Conservation (phyloP, 1,284 basidiomycete genomes). For the Inonotus hispidus region DNA sequence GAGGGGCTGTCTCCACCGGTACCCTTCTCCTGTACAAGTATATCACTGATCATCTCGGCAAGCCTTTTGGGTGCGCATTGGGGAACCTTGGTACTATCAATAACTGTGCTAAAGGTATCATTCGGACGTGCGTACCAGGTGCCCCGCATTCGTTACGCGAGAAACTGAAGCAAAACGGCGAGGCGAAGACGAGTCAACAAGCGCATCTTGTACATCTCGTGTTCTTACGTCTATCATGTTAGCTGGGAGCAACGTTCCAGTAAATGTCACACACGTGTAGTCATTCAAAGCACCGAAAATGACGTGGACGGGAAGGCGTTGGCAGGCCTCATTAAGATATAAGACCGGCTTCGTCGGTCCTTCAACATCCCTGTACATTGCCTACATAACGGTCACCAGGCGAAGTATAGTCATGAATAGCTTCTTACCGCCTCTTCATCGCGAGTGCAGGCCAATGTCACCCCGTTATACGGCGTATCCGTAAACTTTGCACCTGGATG, state of each 20-base stretch:
- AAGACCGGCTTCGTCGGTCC: slow-evolving; percentile 45
- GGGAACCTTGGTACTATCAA: slow-evolving; percentile 3
- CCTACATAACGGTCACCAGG: slow-evolving; percentile 26
- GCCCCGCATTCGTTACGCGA: slow-evolving; percentile 5
- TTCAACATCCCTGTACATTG: slow-evolving; percentile 45
- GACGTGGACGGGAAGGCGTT: slow-evolving; percentile 40
- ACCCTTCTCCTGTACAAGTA: background rate
- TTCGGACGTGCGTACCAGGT: slow-evolving; percentile 8
- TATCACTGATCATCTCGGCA: background rate
- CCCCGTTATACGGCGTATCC: slow-evolving; percentile 31
- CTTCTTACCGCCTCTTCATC: slow-evolving; percentile 53
- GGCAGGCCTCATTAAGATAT: slow-evolving; percentile 36
- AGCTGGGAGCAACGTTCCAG: background rate
- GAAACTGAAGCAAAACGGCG: slow-evolving; percentile 36
- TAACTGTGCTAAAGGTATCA: background rate
- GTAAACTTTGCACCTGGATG: slow-evolving; percentile 30
- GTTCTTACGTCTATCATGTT: slow-evolving; percentile 28
- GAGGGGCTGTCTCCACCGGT: background rate
- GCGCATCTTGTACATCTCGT: slow-evolving; percentile 37
- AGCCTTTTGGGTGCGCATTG: slow-evolving; percentile 12
- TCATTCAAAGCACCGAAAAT: slow-evolving; percentile 45
- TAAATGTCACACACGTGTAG: slow-evolving; percentile 36
- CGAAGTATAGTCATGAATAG: too few relatives aligned
- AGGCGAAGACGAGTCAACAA: slow-evolving; percentile 39
- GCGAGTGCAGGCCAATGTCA: slow-evolving; percentile 47